phyloP scores from a whole-genome alignment of 2,329 filamentous ascomycete genomes.

The Cordyceps fumosorosea region DNA sequence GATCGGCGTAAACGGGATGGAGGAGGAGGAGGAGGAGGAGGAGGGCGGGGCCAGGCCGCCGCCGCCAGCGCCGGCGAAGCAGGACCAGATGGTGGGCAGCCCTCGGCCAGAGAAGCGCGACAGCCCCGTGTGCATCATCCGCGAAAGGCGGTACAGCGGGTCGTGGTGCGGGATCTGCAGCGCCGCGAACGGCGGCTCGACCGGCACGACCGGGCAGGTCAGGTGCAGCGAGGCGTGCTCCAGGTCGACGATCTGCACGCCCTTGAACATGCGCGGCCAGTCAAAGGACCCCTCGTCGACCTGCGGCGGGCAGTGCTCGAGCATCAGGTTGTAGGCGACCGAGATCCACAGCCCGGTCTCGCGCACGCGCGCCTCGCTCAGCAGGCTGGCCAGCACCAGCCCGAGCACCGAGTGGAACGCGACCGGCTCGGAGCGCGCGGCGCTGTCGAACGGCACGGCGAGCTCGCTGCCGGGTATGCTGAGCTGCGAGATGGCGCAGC shows the following conservation, averaged over 20 bases:
- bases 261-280: slow-evolving; percentile 34
- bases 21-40: slow-evolving; percentile 5
- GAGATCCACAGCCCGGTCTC: slow-evolving; percentile 39
- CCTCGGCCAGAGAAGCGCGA: slow-evolving; percentile 36
- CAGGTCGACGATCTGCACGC: slow-evolving; percentile 35
- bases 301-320: slow-evolving; percentile 34
- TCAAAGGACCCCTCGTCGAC: slow-evolving; percentile 31
- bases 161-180: slow-evolving; percentile 32
- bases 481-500: slow-evolving; percentile 33
- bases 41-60: not conserved
- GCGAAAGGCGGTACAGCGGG: slow-evolving; percentile 34
- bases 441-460: slow-evolving; percentile 19
- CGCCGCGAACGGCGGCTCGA: slow-evolving; percentile 30
- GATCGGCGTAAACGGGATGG: slow-evolving; percentile 29
- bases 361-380: slow-evolving; percentile 34
- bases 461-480: slow-evolving; percentile 29
- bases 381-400: slow-evolving; percentile 33
- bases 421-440: slow-evolving; percentile 27
- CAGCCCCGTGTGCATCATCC: slow-evolving; percentile 39
- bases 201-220: slow-evolving; percentile 33
- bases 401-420: slow-evolving; percentile 37
- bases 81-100: slow-evolving; percentile 37
- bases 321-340: slow-evolving; percentile 33
- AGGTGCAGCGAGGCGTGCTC: slow-evolving; percentile 38
- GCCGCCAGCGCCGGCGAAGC: slow-evolving; percentile 23